Evolutionary conservation across 495 filamentous ascomycete species (phyloP).

Genomic region (Podospora conica): DNA sequence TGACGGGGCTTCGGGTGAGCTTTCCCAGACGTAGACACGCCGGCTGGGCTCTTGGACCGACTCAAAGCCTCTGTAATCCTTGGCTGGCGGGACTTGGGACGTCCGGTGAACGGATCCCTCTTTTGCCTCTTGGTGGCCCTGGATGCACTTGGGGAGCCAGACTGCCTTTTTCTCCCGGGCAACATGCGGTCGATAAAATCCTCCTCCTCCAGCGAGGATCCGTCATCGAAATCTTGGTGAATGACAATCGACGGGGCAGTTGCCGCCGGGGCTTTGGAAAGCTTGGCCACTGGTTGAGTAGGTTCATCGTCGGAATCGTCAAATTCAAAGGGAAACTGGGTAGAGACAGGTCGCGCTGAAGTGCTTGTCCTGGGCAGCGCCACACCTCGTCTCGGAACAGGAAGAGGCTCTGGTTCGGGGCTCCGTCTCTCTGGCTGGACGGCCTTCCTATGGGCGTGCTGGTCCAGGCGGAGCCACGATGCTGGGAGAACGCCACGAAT

Average conservation of each 20-base stretch:
- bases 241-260: conserved; percentile 6
- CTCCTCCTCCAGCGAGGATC: conserved; percentile 44
- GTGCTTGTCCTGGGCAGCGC: conserved; percentile 37
- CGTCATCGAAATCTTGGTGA: conserved; percentile 29
- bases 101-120: conserved; percentile 26
- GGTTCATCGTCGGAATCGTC: conserved; percentile 34
- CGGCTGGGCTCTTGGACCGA: conserved; percentile 22
- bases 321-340: conserved; percentile 40
- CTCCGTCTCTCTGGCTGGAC: conserved; percentile 34
- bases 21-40: not conserved
- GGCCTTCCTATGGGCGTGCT: conserved; percentile 28
- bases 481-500: conserved; percentile 82
- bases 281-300: not conserved
- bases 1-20: not conserved
- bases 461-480: conserved; percentile 78
- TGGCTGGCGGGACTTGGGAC: conserved; percentile 31
- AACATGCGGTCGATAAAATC: conserved; percentile 51
- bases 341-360: conserved; percentile 15
- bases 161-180: conserved; percentile 32
- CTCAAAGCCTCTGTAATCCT: conserved; percentile 40
- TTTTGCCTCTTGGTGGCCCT: conserved; percentile 21
- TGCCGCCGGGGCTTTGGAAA: not conserved
- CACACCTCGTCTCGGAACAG: conserved; percentile 47
- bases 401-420: conserved; percentile 29
- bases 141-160: conserved; percentile 12